phyloP scores from a whole-genome alignment of 495 filamentous ascomycete species.

The Penicillium paradoxum region DNA sequence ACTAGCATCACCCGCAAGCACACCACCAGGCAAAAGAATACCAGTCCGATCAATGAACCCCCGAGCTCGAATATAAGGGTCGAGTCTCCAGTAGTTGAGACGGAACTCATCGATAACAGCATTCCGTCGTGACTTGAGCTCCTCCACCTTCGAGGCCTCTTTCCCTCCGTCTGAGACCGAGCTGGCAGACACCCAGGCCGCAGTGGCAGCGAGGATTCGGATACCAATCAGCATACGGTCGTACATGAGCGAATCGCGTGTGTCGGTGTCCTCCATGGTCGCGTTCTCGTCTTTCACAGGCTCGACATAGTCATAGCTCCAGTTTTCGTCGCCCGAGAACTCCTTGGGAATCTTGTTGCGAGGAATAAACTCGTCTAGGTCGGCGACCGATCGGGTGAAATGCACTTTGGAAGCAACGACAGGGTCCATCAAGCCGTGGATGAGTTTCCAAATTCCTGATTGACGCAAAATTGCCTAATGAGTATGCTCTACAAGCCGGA shows the following conservation, averaged over 20 bases:
- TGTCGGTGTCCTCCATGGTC: conserved; percentile 55
- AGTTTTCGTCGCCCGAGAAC: conserved; percentile 75
- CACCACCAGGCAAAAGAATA: conserved; percentile 50
- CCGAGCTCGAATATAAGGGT: conserved; percentile 59
- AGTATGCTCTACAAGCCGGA: neutral
- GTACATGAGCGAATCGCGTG: conserved; percentile 49
- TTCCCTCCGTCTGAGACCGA: conserved; percentile 13
- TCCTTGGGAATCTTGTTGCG: conserved; percentile 62
- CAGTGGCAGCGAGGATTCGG: conserved; percentile 61
- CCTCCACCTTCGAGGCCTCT: conserved; percentile 22
- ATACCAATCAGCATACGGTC: conserved; percentile 54
- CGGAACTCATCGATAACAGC: conserved; percentile 38
- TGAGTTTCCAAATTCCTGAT: conserved; percentile 71
- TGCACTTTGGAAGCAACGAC: conserved; percentile 85
- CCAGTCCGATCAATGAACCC: conserved; percentile 60
- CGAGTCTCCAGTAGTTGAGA: conserved; percentile 67
- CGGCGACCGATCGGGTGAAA: conserved; percentile 72
- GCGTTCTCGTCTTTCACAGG: conserved; percentile 65
- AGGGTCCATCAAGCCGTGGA: conserved; percentile 86
- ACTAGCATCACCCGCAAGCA: neutral
- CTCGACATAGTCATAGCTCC: conserved; percentile 76
- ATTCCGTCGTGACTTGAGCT: conserved; percentile 50
- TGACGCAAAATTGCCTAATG: neutral
- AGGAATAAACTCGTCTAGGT: conserved; percentile 68
- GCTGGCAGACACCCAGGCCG: conserved; percentile 54